Evolutionary conservation across 2,329 filamentous ascomycete genomes (phyloP), one percentile per base, ranked within the genome.

Genomic region (Knoxdaviesia capensis): DNA sequence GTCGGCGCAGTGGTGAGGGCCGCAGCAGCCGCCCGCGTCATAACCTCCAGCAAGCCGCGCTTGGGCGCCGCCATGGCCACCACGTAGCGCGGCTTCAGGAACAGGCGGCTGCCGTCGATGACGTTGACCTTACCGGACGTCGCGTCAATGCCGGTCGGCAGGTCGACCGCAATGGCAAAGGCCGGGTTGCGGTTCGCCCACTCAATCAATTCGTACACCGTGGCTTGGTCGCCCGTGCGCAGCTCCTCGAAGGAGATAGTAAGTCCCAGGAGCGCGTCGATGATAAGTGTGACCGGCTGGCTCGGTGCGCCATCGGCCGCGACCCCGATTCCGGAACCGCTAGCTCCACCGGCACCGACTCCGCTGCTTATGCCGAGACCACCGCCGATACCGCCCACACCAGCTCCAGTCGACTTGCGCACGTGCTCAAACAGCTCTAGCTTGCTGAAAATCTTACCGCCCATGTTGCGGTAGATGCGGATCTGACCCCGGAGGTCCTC

Each of bases 121-220:
- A 72, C 62, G 44, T 66, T 70, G 10, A 72, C 68, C 54, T 70
- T 71, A 52, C 85, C 85, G 35, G 76, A 78, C 0, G 77, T 75
- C 3, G 83, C 84, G 48, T 88, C 85, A 40, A 94, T 75, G 5
- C 90, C 90, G 0, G 83, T 88, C 1, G 90, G 90, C 5, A 92
- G 75, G 54, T 94, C 88, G n/a, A 98, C 74, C 0, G 86, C 82
- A 20, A 98, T 63, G 3, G 90, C 79, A 44, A 79, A 77, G 1
- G 85, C 77, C 48, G 86, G 82, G 54, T 79, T 83, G 48, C 86
- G 79, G 54, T 94, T 96, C 3, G 85, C 80, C 86, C 87, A 96
- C 47, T 86, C 80, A 52, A 94, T 90, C 53, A 94, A 73, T 53
- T 92, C 81, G 53, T 92, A 87, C 0, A 85, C 83, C 0, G 80